Base-by-base conservation (phyloP, 2,329 filamentous ascomycete species). In the Xylaria sp. region DNA sequence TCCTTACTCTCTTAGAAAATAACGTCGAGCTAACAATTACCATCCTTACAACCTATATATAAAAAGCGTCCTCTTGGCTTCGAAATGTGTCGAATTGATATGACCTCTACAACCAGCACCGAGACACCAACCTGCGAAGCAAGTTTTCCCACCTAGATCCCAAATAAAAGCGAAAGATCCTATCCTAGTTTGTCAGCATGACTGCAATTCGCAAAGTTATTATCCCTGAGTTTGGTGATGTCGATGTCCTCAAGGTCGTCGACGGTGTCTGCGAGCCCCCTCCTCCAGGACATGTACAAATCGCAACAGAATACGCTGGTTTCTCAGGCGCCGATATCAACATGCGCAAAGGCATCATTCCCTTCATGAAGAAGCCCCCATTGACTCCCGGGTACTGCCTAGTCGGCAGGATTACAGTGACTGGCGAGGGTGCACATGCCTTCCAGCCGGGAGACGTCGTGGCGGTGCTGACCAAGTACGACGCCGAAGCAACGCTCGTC, bases 341-440 rank as follows among this genome's bases (percentile, higher is more conserved):
- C 9, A 31, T 31, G 35, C 78, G 82, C 21, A 71, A 77, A 19
- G 82, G 82, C 58, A 66, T 64, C n/a, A 84, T 84, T 64, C 81
- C 80, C 1, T 65, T 79, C 58, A 80, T 83, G 65, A 77, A 69
- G 55, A 71, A 74, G 11, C 78, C 81, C 0, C 82, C 82, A 2
- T 69, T 84, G 1, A 83, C 79, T 0, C 81, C 82, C 0, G 82
- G 82, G 49, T 84, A 84, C 73, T 79, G 74, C 66, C 77, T 82
- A 31, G 75, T 80, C 62, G 82, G 82, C 33, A 75, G 73, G 15
- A 78, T 83, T 46, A 71, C 69, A 59, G 58, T 68, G 21, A 77
- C 76, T 63, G 81, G 81, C 0, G 52, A 71, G n/a, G 73, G 71
- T n/a, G 70, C 72, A 43, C 63, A 67, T 25, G 69, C 57, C n/a